These are phyloP conservation scores for Aspergillus steynii DNA, from an alignment of 495 filamentous ascomycete species.

Conservation along the genomic window DNA sequence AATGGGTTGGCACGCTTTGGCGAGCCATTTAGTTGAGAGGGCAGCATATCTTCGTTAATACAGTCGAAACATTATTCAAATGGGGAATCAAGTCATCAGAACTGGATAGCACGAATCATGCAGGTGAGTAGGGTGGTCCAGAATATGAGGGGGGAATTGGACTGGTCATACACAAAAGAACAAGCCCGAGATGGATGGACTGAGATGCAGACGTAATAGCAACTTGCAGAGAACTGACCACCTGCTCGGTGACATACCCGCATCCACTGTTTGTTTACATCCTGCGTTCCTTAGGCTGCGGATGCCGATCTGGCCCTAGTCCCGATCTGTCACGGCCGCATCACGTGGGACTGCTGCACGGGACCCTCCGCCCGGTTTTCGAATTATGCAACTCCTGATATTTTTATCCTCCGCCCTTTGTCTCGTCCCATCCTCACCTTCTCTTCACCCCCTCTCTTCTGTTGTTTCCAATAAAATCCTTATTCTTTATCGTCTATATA, in stretches of 20 bases:
- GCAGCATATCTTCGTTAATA: conserved; percentile 39
- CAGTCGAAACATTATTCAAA: conserved; percentile 38
- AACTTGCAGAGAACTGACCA: conserved; percentile 12
- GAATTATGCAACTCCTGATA: conserved; percentile 10
- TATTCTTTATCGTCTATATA: neutral
- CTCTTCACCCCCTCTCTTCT: neutral
- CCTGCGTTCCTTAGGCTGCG: conserved; percentile 40
- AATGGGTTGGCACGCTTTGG: conserved; percentile 78
- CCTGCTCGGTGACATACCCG: conserved; percentile 5
- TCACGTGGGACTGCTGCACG: conserved; percentile 29
- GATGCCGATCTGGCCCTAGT: conserved; percentile 33
- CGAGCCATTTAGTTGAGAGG: conserved; percentile 47
- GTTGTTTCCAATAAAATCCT: neutral
- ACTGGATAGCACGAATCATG: neutral
- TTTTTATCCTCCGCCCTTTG: neutral
- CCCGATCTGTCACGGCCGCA: conserved; percentile 24
- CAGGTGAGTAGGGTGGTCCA: conserved; percentile 7
- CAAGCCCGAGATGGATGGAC: neutral
- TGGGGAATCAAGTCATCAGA: conserved; percentile 17
- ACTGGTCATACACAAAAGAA: neutral
- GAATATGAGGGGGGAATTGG: neutral
- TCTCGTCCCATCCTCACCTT: neutral
- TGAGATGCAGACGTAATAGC: neutral
- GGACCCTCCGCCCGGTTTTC: conserved; percentile 6
- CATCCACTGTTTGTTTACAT: conserved; percentile 34